Evolutionary conservation across 805 yeast genomes (phyloP), one percentile per base, ranked within the genome.

Genomic region (Yamadazyma sp.): DNA sequence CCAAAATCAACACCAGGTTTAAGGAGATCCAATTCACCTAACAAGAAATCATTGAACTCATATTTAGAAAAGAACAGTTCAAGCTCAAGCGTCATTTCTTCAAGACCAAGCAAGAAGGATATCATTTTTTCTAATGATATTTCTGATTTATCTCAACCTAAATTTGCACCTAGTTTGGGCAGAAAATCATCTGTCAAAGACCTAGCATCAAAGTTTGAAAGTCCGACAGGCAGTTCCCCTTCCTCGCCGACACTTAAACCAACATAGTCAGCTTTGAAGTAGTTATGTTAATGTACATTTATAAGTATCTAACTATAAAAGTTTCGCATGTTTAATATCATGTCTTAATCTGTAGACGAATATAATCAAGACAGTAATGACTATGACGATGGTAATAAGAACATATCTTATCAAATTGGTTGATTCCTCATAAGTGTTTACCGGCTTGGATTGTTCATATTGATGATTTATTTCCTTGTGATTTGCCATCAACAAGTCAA

Each of bases 251-350:
- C 47, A 3, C 44, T 49, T 1, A 46, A 48, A 17, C 38, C 48
- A 25, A 43, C 53, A 5, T 24, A 33, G 11, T 47, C 54, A 15
- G n/a, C n/a, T n/a, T n/a, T n/a, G n/a, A n/a, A n/a, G n/a, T n/a
- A n/a, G 25, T 26, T 38, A 39, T 19, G 31, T 28, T 14, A 27
- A 7, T 27, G 20, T 27, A 27, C 30, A 27, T 27, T 20, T 31
- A 31, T 28, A n/a, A 13, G 7, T 34, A 14, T 34, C 6, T 11
- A 27, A 20, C 9, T 52, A 78, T 38, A 79, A 62, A 29, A 80
- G 62, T 44, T 80, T 80, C 7, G 81, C 62, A 48, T 76, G 82
- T 47, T 76, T 79, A 38, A 80, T 76, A 43, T 80, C 85, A 43
- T 66, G 75, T 59, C 83, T 73, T 27, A 80, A 57, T 50, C 76